phyloP scores from a whole-genome alignment of 108 stramenopile genomes.

The Nitzschia inconspicua region DNA sequence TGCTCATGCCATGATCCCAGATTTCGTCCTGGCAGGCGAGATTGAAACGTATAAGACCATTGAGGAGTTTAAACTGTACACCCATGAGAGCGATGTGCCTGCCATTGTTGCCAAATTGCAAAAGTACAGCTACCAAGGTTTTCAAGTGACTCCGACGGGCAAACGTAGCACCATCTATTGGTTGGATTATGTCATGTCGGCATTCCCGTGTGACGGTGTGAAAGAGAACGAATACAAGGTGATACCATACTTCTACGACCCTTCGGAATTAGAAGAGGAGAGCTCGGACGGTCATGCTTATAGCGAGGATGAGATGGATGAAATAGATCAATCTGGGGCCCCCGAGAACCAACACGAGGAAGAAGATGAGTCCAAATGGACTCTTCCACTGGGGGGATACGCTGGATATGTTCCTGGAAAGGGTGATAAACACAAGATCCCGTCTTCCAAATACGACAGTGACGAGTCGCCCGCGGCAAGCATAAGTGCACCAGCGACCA shows the following conservation, averaged over 20 bases:
- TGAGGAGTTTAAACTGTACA: conserved; percentile 22
- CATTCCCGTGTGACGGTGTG: conserved; percentile 15
- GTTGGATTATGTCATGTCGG: conserved; percentile 24
- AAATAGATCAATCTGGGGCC: background rate
- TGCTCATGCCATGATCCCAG: conserved; percentile 11
- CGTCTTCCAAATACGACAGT: background rate
- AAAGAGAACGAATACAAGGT: background rate
- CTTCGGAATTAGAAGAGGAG: conserved; percentile 23
- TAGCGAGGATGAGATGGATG: conserved; percentile 19
- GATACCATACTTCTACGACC: conserved; percentile 20
- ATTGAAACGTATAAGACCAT: conserved; percentile 11
- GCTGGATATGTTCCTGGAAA: conserved; percentile 24
- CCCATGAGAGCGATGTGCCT: conserved; percentile 21
- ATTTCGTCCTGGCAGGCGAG: conserved; percentile 22
- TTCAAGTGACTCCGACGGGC: background rate
- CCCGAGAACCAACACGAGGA: no score
- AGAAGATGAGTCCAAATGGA: background rate
- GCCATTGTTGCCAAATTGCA: conserved; percentile 18
- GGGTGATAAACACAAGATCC: conserved; percentile 5
- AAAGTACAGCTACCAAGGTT: conserved; percentile 7
- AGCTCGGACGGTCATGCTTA: background rate
- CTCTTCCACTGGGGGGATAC: conserved; percentile 13
- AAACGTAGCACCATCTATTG: conserved; percentile 21
- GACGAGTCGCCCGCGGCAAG: conserved; percentile 4
- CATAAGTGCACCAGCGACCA: conserved; percentile 2